Percentiles rank a stretch among this genome's conserved stretches.
phyloP scores from a whole-genome alignment of 345 rosid species.

The Capsella bursapastoris region DNA sequence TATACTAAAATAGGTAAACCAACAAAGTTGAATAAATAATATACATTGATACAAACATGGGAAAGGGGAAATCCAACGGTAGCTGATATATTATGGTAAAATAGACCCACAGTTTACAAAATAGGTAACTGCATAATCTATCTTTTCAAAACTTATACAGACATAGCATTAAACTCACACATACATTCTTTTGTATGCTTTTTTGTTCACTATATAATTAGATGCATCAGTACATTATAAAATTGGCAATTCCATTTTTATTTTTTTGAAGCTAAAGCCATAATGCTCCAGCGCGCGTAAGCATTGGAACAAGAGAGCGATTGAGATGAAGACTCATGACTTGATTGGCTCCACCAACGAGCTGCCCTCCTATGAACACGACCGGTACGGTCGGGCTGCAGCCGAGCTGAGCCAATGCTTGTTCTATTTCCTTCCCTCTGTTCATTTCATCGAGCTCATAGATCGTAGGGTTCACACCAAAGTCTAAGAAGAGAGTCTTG shows the following conservation, averaged over 20 bases:
- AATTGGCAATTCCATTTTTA: not conserved
- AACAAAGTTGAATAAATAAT: not conserved
- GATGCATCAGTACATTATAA: not conserved
- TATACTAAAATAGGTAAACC: not conserved
- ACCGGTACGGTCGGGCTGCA: conserved; percentile 69
- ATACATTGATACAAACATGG: not conserved
- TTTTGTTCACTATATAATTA: not conserved
- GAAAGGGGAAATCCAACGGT: not conserved
- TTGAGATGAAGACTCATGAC: conserved; percentile 87
- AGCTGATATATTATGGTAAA: conserved; percentile 10
- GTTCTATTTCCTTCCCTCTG: conserved; percentile 72
- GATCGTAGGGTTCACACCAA: conserved; percentile 71
- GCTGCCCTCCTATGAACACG: conserved; percentile 81
- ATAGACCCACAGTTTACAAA: conserved; percentile 18
- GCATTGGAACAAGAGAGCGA: conserved; percentile 75
- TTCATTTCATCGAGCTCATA: conserved; percentile 75
- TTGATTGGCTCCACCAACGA: conserved; percentile 84
- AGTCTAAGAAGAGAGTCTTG: conserved; percentile 64
- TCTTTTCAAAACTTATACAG: conserved; percentile 40
- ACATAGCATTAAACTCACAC: conserved; percentile 10
- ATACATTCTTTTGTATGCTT: not conserved
- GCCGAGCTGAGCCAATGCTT: conserved; percentile 68
- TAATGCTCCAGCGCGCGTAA: conserved; percentile 64
- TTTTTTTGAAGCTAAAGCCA: conserved; percentile 55
- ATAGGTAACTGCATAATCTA: conserved; percentile 6